Evolutionary conservation across 306 rosid genomes (phyloP), one percentile per base, ranked within the genome.

Genomic region (Chamaecrista fasciculata): DNA sequence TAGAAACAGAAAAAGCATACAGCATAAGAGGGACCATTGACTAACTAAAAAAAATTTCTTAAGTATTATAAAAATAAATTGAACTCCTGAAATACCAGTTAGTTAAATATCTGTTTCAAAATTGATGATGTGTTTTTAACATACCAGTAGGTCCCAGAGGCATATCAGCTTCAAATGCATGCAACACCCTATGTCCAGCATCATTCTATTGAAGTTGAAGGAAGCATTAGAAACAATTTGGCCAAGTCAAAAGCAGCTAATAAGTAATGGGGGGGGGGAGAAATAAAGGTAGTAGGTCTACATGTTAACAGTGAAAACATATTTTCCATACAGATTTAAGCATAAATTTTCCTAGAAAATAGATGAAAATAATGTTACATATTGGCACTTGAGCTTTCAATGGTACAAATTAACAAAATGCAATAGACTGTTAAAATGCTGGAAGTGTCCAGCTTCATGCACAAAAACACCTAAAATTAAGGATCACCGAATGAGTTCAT

Each of bases 81-180:
- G n/a, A 65, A 46, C 69, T 50, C 23, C 21, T 19, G 20, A 23
- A 69, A 63, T 21, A 59, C 15, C 53, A 63, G 24, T 37, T 46
- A 66, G 21, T 51, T 44, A 49, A 34, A 20, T 36, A 44, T 34
- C 21, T 57, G 33, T 26, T 50, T 56, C 16, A 19, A 40, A 62
- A 73, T 15, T 31, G 62, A 66, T 46, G 74, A 36, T 37, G 62
- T 46, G 31, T 23, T 59, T 81, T 70, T 69, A 69, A 81, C 81
- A 24, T 86, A 94, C 96, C 95, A 67, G 83, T 57, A 75, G 82
- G 76, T 71, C 74, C 78, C 47, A 70, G 66, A 26, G 77, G 84
- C 72, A 48, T n/a, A 36, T 86, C 87, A 83, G 64, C 82, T 37
- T 81, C 88, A 81, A 77, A 88, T 55, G 89, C 86, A 81, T 79